phyloP scores from a whole-genome alignment of 345 rosid genomes.

The Pistacia atlantica region DNA sequence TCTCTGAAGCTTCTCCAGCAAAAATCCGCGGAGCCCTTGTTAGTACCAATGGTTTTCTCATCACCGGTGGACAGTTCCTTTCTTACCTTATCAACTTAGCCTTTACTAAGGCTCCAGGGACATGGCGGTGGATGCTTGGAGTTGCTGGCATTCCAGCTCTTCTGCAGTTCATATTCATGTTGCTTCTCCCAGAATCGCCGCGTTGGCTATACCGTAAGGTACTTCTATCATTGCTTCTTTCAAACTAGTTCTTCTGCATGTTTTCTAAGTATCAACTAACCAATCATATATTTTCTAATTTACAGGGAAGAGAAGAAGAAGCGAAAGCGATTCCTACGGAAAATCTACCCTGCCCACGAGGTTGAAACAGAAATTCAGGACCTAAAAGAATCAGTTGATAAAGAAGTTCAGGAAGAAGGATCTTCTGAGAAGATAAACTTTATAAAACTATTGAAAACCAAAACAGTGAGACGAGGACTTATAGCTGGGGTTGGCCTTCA shows the following conservation, averaged over 20 bases:
- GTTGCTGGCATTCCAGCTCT: constrained; percentile 83
- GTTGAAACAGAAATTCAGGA: constrained; percentile 65
- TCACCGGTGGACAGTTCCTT: constrained; percentile 88
- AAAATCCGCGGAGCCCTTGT: constrained; percentile 90
- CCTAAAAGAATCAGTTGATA: constrained; percentile 66
- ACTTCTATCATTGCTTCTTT: not conserved
- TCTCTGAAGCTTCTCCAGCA: constrained; percentile 89
- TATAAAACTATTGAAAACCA: constrained; percentile 51
- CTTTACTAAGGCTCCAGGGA: constrained; percentile 64
- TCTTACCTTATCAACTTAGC: constrained; percentile 89
- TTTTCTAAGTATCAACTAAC: not conserved
- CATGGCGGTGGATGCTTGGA: constrained; percentile 99
- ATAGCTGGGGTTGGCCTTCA: constrained; percentile 84
- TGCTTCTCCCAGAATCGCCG: constrained; percentile 83
- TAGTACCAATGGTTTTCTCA: constrained; percentile 78
- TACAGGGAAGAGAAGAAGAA: constrained; percentile 79
- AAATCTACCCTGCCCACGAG: constrained; percentile 55
- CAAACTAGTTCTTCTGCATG: not conserved
- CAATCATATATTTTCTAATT: not conserved
- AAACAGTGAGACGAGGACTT: constrained; percentile 76
- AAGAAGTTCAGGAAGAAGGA: constrained; percentile 58
- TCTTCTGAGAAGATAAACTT: constrained; percentile 58
- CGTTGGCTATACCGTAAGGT: constrained; percentile 93
- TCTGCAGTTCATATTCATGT: constrained; percentile 72
- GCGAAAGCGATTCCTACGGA: constrained; percentile 59